Percentiles rank a stretch among this genome's conserved stretches.
These are phyloP conservation scores for Sugiyamaella floridensis DNA, from an alignment of 805 yeast species.

Conservation along the genomic window DNA sequence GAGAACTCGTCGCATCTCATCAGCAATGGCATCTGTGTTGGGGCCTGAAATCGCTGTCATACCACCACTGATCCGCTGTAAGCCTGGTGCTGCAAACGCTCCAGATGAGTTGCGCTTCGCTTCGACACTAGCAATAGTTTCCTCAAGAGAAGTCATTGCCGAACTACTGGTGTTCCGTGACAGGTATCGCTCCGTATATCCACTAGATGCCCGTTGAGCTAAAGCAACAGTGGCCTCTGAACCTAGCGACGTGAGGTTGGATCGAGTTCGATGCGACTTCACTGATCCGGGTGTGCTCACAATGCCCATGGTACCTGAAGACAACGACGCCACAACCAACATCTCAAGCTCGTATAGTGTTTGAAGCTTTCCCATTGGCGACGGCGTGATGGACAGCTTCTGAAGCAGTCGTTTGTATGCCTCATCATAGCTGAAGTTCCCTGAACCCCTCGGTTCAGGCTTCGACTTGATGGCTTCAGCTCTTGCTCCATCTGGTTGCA, in stretches of 20 bases:
- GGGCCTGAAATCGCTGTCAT: constrained; percentile 19
- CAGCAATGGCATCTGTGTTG: constrained; percentile 29
- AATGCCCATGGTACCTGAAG: constrained; percentile 1
- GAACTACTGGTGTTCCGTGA: constrained; percentile 9
- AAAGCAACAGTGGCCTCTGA: constrained; percentile 11
- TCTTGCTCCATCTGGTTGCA: not conserved
- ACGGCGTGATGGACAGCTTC: constrained; percentile 21
- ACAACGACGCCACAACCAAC: constrained; percentile 22
- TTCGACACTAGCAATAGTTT: constrained; percentile 21
- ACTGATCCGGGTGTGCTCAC: constrained; percentile 18
- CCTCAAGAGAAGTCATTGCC: constrained; percentile 18
- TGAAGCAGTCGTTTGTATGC: constrained; percentile 21
- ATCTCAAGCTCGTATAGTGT: constrained; percentile 22
- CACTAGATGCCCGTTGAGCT: not conserved
- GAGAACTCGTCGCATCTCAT: constrained; percentile 27
- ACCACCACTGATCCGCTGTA: constrained; percentile 7
- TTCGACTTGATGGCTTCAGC: not conserved
- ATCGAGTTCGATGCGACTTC: constrained; percentile 14
- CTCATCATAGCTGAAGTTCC: constrained; percentile 17
- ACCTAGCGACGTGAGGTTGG: constrained; percentile 16
- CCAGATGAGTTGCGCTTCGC: constrained; percentile 20
- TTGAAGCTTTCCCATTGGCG: constrained; percentile 23
- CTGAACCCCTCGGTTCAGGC: not conserved
- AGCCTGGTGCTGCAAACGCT: constrained; percentile 6
- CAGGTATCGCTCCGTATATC: not conserved